phyloP scores from a whole-genome alignment of 106 monocot species.

The Dioscorea zingiberensis region DNA sequence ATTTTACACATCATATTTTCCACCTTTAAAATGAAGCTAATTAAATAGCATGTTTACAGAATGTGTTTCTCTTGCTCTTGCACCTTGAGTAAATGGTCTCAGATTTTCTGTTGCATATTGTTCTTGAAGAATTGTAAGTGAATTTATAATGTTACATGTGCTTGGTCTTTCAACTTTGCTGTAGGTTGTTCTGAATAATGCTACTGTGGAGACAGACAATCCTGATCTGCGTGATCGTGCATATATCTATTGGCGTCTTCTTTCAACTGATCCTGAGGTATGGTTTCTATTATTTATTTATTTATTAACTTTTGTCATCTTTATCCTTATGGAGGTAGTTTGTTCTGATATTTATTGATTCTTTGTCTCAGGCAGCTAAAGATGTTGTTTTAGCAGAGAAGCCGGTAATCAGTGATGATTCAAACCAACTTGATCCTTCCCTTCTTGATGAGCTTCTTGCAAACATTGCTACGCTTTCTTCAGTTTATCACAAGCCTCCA shows the following conservation, averaged over 20 bases:
- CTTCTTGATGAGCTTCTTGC: conserved; percentile 97
- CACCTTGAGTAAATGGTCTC: no score
- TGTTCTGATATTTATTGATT: background rate
- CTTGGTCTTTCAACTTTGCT: no score
- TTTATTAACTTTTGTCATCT: background rate
- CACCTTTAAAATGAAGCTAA: no score
- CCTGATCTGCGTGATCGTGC: conserved; percentile 97
- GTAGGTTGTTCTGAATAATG: conserved; percentile 95
- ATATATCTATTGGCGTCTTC: conserved; percentile 99
- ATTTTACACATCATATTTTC: no score
- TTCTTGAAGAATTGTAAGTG: no score
- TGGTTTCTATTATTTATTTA: background rate
- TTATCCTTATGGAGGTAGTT: background rate
- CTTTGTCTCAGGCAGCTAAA: conserved; percentile 77
- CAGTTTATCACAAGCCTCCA: conserved; percentile 96
- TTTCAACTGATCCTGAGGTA: conserved; percentile 99
- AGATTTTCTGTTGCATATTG: no score
- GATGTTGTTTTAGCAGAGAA: conserved; percentile 98
- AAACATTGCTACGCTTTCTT: conserved; percentile 96
- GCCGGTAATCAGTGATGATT: conserved; percentile 97
- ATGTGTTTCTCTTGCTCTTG: no score
- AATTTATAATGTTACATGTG: no score
- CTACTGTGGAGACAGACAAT: conserved; percentile 98
- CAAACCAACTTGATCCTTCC: conserved; percentile 81
- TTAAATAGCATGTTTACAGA: no score